Conservation (phyloP, 2,329 filamentous ascomycete genomes). For the Paecilomyces dactylethromorphus region DNA sequence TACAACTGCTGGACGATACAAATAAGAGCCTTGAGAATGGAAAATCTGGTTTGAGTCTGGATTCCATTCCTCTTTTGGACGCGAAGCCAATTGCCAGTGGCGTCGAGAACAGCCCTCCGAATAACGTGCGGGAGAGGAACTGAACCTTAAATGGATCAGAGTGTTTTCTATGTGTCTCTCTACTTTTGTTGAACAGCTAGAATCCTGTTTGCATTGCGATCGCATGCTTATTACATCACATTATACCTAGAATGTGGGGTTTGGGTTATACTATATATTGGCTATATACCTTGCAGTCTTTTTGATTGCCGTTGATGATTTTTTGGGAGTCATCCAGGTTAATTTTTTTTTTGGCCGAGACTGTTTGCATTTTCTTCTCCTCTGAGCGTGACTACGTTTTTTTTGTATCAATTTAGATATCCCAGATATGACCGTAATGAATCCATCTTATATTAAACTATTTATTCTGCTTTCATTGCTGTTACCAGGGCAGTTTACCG, state of each 20-base stretch:
- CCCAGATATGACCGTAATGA: neutral
- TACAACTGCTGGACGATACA: slow-evolving; percentile 14
- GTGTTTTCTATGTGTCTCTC: slow-evolving; percentile 1
- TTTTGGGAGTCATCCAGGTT: neutral
- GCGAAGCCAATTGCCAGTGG: slow-evolving; percentile 20
- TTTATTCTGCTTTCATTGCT: no score
- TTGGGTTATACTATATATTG: neutral
- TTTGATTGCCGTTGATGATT: neutral
- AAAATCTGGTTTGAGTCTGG: slow-evolving; percentile 18
- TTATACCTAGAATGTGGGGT: neutral
- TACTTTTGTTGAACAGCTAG: neutral
- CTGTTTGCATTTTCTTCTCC: neutral
- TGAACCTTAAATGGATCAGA: slow-evolving; percentile 5
- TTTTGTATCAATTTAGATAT: neutral
- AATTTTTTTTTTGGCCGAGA: neutral
- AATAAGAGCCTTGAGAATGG: slow-evolving; percentile 12
- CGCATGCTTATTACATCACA: neutral
- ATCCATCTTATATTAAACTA: neutral
- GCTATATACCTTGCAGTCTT: neutral
- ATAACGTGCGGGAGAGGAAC: slow-evolving; percentile 17
- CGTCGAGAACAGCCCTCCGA: slow-evolving; percentile 7
- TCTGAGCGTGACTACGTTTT: neutral
- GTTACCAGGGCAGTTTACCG: no score
- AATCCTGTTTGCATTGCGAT: neutral
- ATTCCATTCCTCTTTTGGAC: slow-evolving; percentile 32